These are phyloP conservation scores for Colletotrichum graminicola DNA, from an alignment of 2,329 filamentous ascomycete genomes.

Conservation along the genomic window DNA sequence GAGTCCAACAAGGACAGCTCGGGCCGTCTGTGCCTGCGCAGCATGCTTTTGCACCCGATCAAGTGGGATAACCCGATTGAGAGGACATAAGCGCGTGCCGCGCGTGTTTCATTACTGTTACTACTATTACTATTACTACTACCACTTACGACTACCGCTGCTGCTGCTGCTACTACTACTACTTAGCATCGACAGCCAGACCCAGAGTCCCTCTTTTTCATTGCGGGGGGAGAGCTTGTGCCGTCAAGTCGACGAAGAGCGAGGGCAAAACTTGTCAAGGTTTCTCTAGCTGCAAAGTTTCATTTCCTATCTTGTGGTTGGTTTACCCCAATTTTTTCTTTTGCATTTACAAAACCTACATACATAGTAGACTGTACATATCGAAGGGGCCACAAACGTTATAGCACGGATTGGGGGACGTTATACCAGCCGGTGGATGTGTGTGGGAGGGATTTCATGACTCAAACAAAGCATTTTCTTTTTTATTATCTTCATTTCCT, in stretches of 20 bases:
- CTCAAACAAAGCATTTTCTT: constrained; percentile 25
- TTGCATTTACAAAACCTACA: constrained; percentile 18
- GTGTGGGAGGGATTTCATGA: constrained; percentile 11
- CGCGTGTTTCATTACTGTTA: neutral
- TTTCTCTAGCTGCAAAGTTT: constrained; percentile 28
- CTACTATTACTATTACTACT: neutral
- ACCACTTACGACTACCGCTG: neutral
- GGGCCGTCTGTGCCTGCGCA: constrained; percentile 82
- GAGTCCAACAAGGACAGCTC: constrained; percentile 59
- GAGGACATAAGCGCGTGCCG: constrained; percentile 38
- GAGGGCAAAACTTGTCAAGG: constrained; percentile 3
- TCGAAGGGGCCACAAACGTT: constrained; percentile 10
- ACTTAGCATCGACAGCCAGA: neutral
- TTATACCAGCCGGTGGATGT: constrained; percentile 29
- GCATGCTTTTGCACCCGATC: constrained; percentile 85
- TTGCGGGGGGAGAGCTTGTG: neutral
- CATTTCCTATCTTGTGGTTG: neutral
- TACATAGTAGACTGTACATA: constrained; percentile 42
- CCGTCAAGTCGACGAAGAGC: constrained; percentile 15
- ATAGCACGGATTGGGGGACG: constrained; percentile 30
- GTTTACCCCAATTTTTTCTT: neutral
- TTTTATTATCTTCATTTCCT: constrained; percentile 5
- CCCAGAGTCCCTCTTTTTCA: neutral
- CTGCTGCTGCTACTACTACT: neutral
- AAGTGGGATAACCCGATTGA: constrained; percentile 73